Evolutionary conservation across 352 stramenopile genomes (phyloP), one percentile per base, ranked within the genome.

Genomic region (Phytopythium vexans): DNA sequence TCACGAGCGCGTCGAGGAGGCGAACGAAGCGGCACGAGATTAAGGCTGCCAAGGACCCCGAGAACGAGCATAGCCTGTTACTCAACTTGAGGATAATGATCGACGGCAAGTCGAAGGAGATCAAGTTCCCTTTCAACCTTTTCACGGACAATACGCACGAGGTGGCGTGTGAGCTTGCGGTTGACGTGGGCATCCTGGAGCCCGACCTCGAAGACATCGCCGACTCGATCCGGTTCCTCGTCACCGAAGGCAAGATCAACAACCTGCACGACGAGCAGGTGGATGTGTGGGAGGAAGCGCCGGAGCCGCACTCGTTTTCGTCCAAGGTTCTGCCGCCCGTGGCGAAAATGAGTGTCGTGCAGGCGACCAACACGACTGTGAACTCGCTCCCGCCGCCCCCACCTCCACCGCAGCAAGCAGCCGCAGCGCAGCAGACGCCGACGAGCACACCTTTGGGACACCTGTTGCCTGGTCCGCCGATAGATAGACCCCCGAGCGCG

Each of bases 121-220:
- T 98, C 54, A 95, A 98, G 77, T 98, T 98, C 73, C 86, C 92
- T 12, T 98, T 98, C 79, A 94, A 98, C 66, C 69, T 98, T 43
- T 96, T 98, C 21, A 86, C 94, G 34, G 94, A 98, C 68, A 96
- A 92, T 64, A 83, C 91, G 12, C 85, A 98, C 51, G 88, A 97
- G 66, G 89, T 98, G 41, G 92, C 90, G n/a, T 96, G 92, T 47
- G 94, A 98, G 77, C 87, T 98, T 70, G 91, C 95, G 12, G 80
- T 94, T 41, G 94, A 98, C 46, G 85, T 98, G 27, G 85, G 87
- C n/a, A 96, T 98, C 52, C 68, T 94, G 44, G 83, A 96, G 52
- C 88, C 88, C 33, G 88, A 96, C 45, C 75, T 98, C 8, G 82
- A 97, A 68, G 92, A 98, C 45, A 97, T 98, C 56, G 94, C 90